Evolutionary conservation across 805 yeast species (phyloP).

Genomic region (Yamadazyma scolyti): DNA sequence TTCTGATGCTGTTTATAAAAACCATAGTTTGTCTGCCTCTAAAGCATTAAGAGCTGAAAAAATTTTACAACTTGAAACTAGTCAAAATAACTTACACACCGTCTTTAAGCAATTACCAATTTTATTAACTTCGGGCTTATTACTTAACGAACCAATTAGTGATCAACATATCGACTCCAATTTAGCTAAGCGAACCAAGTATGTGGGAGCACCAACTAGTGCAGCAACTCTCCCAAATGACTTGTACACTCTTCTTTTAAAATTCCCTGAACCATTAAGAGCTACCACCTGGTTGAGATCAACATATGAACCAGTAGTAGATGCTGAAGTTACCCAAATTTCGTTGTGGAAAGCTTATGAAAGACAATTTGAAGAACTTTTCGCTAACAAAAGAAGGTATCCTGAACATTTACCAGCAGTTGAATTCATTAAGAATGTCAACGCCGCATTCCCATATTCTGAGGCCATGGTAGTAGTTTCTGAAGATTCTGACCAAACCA

Average conservation of each 20-base stretch:
- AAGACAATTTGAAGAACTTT: slow-evolving; percentile 68
- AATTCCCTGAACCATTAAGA: slow-evolving; percentile 78
- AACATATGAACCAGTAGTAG: slow-evolving; percentile 67
- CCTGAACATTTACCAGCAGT: slow-evolving; percentile 79
- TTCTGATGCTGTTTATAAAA: slow-evolving; percentile 46
- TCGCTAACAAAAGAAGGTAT: slow-evolving; percentile 37
- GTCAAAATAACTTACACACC: slow-evolving; percentile 47
- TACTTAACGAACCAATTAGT: slow-evolving; percentile 27
- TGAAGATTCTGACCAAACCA: slow-evolving; percentile 42
- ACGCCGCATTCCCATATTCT: slow-evolving; percentile 81
- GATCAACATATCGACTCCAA: slow-evolving; percentile 21
- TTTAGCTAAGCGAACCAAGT: slow-evolving; percentile 50
- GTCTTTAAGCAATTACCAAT: slow-evolving; percentile 61
- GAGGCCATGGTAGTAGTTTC: slow-evolving; percentile 87
- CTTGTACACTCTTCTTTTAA: slow-evolving; percentile 57
- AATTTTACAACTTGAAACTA: slow-evolving; percentile 47
- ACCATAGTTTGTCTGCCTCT: slow-evolving; percentile 25
- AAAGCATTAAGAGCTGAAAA: slow-evolving; percentile 41
- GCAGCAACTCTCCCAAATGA: slow-evolving; percentile 59
- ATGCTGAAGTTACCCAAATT: slow-evolving; percentile 89
- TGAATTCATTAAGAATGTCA: slow-evolving; percentile 92
- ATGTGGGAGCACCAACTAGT: slow-evolving; percentile 50
- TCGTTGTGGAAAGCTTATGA: slow-evolving; percentile 96
- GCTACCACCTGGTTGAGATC: slow-evolving; percentile 95
- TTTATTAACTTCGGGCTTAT: slow-evolving; percentile 37